phyloP scores from a whole-genome alignment of 2,329 filamentous ascomycete genomes.

The Aspergillus intermedius region DNA sequence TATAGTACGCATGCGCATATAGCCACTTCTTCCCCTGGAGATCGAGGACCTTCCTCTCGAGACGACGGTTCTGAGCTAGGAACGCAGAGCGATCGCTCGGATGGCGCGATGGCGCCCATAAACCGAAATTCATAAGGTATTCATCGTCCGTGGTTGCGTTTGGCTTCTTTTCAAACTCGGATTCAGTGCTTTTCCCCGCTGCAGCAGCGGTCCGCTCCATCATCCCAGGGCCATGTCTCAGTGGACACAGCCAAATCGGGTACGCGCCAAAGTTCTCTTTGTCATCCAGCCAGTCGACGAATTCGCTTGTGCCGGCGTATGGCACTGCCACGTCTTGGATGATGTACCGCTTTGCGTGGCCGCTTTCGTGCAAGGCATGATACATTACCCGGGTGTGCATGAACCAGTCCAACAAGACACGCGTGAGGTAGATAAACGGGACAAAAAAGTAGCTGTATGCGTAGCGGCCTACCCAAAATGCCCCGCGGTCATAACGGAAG shows the following conservation, averaged over 20 bases:
- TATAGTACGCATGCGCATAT: slow-evolving; percentile 80
- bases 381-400: slow-evolving; percentile 55
- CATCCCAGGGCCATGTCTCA: slow-evolving; percentile 17
- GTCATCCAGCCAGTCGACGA: slow-evolving; percentile 41
- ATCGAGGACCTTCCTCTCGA: slow-evolving; percentile 63
- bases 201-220: neutral
- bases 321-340: slow-evolving; percentile 57
- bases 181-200: neutral
- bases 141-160: slow-evolving; percentile 19
- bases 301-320: slow-evolving; percentile 42
- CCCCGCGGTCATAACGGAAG: slow-evolving; percentile 53
- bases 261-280: slow-evolving; percentile 43
- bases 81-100: slow-evolving; percentile 46
- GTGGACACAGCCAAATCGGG: slow-evolving; percentile 55
- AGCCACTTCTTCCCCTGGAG: slow-evolving; percentile 79
- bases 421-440: slow-evolving; percentile 53
- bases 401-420: slow-evolving; percentile 52
- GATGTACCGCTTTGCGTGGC: slow-evolving; percentile 47
- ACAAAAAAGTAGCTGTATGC: slow-evolving; percentile 56
- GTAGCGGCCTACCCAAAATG: slow-evolving; percentile 58
- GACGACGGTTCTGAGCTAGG: slow-evolving; percentile 59
- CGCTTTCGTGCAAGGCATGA: slow-evolving; percentile 52
- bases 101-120: slow-evolving; percentile 70
- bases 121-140: slow-evolving; percentile 50
- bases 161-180: neutral